Evolutionary conservation across 2,329 filamentous ascomycete species (phyloP), one percentile per base, ranked within the genome.

Genomic region (Apiospora saccharicola): DNA sequence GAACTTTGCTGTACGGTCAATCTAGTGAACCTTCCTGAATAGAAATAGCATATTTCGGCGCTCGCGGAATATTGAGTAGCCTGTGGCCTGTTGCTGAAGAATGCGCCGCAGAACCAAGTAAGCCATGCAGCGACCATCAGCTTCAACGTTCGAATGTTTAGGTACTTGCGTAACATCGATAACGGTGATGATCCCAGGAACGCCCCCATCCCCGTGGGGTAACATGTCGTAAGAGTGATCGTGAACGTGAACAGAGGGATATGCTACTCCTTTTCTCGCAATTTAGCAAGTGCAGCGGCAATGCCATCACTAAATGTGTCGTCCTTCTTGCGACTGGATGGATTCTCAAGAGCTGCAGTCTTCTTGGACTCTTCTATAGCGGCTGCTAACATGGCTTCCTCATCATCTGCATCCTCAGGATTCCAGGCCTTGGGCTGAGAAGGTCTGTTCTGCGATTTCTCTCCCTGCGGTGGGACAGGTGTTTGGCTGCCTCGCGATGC

Each of bases 241-340:
- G 41, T 22, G 8, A 8, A 7, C 13, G 12, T 14, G 57, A 2
- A 5, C 34, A 41, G 8, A 3, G 2, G 34, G 6, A n/a, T 41
- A 1, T 41, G 57, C 22, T 72, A 80, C 37, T 82, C 82, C 41
- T 83, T 82, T 71, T 90, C 83, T 71, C 90, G 84, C 34, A 92
- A 80, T 75, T 83, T 90, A 10, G 90, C 90, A 73, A 92, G 78
- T 22, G 90, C 90, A 44, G 88, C 89, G 67, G 90, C 89, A 67
- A 92, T 82, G 2, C 90, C 90, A 67, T 86, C 89, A 73, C 86
- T 86, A 6, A 92, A 81, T 44, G 85, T 81, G 6, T 88, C 84
- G 47, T 83, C 81, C 73, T 79, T 81, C 53, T 70, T 74, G 43
- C 73, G 57, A 71, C 74, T 71, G 47, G 75, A 74, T 44, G 74